Evolutionary conservation across 2,329 filamentous ascomycete genomes (phyloP).

Genomic region (Aspergillus sp.): DNA sequence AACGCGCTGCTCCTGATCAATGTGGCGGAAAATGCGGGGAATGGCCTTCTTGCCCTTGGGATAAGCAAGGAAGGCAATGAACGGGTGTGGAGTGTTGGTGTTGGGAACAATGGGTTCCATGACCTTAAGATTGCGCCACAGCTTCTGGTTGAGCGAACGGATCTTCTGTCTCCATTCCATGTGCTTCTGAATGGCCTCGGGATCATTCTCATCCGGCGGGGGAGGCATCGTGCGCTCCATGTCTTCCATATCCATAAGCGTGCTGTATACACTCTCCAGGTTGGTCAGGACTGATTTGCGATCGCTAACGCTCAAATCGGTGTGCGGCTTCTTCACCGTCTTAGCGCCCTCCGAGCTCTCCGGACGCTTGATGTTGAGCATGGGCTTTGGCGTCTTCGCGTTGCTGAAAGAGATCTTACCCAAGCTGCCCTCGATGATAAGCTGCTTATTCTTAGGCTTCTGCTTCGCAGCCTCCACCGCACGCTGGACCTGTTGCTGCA

Average conservation of each 20-base stretch:
- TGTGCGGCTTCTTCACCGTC: constrained; percentile 50
- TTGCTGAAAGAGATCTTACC: constrained; percentile 99
- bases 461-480: constrained; percentile 97
- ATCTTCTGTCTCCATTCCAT: constrained; percentile 77
- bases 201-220: constrained; percentile 65
- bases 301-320: constrained; percentile 64
- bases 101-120: constrained; percentile 84
- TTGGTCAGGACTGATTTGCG: constrained; percentile 81
- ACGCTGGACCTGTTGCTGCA: constrained; percentile 98
- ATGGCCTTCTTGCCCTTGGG: constrained; percentile 96
- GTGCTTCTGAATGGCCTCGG: constrained; percentile 71
- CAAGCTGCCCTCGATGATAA: constrained; percentile 92
- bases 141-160: constrained; percentile 70
- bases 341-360: constrained; percentile 66
- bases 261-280: constrained; percentile 85
- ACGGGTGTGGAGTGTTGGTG: constrained; percentile 74
- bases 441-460: constrained; percentile 94
- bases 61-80: constrained; percentile 93
- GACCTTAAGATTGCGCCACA: constrained; percentile 88
- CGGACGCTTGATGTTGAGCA: constrained; percentile 90
- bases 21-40: constrained; percentile 89
- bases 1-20: constrained; percentile 84
- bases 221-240: constrained; percentile 80
- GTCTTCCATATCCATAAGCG: constrained; percentile 91
- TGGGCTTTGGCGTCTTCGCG: constrained; percentile 90